phyloP scores from a whole-genome alignment of 257 asterid genomes.

The Primulina huaijiensis region DNA sequence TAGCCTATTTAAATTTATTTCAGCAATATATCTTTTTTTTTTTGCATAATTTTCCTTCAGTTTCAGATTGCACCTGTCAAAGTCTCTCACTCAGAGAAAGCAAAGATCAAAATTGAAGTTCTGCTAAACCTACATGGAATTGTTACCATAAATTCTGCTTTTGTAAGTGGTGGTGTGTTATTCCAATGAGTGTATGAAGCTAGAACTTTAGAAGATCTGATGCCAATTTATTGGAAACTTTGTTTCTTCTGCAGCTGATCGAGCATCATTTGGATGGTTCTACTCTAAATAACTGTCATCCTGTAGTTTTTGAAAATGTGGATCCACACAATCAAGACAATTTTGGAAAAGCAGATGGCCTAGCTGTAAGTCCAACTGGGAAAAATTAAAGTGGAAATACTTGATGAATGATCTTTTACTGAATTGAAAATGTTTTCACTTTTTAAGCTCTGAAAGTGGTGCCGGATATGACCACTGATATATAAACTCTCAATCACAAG shows the following conservation, averaged over 20 bases:
- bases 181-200: slow-evolving; percentile 14
- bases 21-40: slow-evolving; percentile 4
- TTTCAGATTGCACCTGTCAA: slow-evolving; percentile 84
- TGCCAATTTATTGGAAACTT: slow-evolving; percentile 22
- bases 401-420: slow-evolving; percentile 16
- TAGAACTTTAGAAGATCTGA: slow-evolving; percentile 17
- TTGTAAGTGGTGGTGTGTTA: slow-evolving; percentile 46
- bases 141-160: slow-evolving; percentile 65
- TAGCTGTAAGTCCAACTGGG: slow-evolving; percentile 37
- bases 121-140: slow-evolving; percentile 79
- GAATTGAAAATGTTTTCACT: slow-evolving; percentile 6
- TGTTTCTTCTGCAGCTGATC: slow-evolving; percentile 53
- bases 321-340: slow-evolving; percentile 44
- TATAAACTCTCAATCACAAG: too few species aligned
- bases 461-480: too few species aligned
- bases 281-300: slow-evolving; percentile 29
- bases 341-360: slow-evolving; percentile 40
- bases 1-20: slow-evolving; percentile 15
- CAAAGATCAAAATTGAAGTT: slow-evolving; percentile 67
- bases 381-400: not conserved
- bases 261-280: slow-evolving; percentile 52
- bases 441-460: not conserved
- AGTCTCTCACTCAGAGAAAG: slow-evolving; percentile 46
- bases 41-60: slow-evolving; percentile 9
- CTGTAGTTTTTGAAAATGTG: slow-evolving; percentile 43